phyloP scores from a whole-genome alignment of 192 early-diverging fungal genomes.

The Coemansia sp. region DNA sequence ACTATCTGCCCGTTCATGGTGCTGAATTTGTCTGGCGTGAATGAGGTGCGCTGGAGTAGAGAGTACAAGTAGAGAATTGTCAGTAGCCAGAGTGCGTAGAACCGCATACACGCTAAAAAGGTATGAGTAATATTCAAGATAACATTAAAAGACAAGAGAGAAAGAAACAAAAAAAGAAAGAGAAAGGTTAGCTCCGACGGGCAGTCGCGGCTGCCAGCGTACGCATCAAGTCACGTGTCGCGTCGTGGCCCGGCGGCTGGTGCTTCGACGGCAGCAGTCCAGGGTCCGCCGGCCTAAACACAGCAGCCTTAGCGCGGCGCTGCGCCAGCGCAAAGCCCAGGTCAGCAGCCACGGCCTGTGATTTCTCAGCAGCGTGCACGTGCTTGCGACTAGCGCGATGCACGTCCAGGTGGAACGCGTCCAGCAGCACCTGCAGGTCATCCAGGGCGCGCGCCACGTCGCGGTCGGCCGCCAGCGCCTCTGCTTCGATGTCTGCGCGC shows the following conservation, averaged over 20 bases:
- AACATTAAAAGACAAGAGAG: not conserved
- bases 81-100: too few relatives aligned
- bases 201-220: constrained; percentile 22
- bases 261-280: not conserved
- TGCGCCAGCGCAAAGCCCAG: constrained; percentile 35
- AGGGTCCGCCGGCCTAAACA: not conserved
- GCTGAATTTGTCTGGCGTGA: too few relatives aligned
- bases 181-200: not conserved
- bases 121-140: too few relatives aligned
- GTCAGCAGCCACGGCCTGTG: not conserved
- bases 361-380: constrained; percentile 2
- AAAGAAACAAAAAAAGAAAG: not conserved
- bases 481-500: constrained; percentile 1
- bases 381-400: constrained; percentile 24
- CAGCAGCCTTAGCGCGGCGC: constrained; percentile 21
- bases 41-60: too few relatives aligned
- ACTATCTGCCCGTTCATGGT: too few relatives aligned
- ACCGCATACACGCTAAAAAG: too few relatives aligned
- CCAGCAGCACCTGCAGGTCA: constrained; percentile 41
- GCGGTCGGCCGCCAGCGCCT: constrained; percentile 21
- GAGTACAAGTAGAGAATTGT: too few relatives aligned
- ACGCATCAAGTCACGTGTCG: constrained; percentile 25
- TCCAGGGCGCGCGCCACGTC: constrained; percentile 18
- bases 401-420: constrained; percentile 41
- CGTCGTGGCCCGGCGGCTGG: constrained; percentile 7